Conservation (phyloP, 768 basidiomycete species). For the Hygrophoropsis aurantiaca region DNA sequence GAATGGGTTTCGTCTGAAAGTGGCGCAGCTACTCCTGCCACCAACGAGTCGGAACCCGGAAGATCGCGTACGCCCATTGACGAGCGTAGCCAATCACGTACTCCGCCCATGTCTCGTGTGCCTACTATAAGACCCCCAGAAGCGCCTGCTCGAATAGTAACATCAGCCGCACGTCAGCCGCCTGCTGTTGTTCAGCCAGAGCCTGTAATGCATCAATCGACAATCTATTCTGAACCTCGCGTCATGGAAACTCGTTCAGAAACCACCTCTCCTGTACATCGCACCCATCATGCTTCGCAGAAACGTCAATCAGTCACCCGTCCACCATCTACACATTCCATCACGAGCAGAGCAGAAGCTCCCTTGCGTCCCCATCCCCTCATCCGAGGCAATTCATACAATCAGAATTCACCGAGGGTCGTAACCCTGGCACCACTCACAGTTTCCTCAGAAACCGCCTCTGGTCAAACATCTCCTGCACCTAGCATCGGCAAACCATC, state of each 20-base stretch:
- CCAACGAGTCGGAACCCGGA: conserved; percentile 44
- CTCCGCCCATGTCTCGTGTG: conserved; percentile 27
- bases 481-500: conserved; percentile 23
- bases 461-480: conserved; percentile 41
- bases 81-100: conserved; percentile 12
- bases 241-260: conserved; percentile 35
- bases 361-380: conserved; percentile 70
- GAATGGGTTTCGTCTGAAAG: conserved; percentile 82
- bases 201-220: conserved; percentile 13
- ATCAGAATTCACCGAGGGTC: conserved; percentile 45
- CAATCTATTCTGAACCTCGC: conserved; percentile 16
- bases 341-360: conserved; percentile 35
- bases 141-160: conserved; percentile 11
- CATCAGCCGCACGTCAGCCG: conserved; percentile 16
- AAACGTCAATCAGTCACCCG: conserved; percentile 50
- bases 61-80: conserved; percentile 29
- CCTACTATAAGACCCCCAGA: conserved; percentile 31
- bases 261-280: conserved; percentile 38
- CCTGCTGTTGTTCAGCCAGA: conserved; percentile 13
- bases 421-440: conserved; percentile 59
- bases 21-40: conserved; percentile 66
- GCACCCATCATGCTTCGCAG: conserved; percentile 31
- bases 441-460: conserved; percentile 50
- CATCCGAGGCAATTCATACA: conserved; percentile 71
- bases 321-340: conserved; percentile 64